Base-by-base conservation (phyloP, 306 rosid species). In the Cicer pinnatifidum region DNA sequence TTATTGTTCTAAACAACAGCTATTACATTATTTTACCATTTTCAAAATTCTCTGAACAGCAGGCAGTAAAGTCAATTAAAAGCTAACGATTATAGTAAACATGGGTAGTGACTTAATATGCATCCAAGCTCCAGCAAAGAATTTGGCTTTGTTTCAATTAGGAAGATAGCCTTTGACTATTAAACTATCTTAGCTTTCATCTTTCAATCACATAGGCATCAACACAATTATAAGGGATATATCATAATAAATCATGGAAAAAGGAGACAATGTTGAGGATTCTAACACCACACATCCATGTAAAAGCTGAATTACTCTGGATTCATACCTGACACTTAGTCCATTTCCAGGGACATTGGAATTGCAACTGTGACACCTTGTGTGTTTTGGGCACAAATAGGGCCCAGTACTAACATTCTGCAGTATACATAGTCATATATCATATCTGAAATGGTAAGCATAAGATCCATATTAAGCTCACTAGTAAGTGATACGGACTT, bases 311-410 rank as follows among this genome's bases (percentile, higher is more conserved):
- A 56, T 65, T 48, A 65, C 68, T 52, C 58, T 52, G 13, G 47
- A 65, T 48, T 40, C 58, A 37, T 85, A 95, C 99, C 99, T 91
- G 77, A 95, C 99, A 81, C 99, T 95, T 57, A 86, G 82, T 64
- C 99, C 99, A 81, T 95, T 95, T 84, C 99, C 99, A 17, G 99
- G 97, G 81, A 91, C 99, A 77, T 82, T 86, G 76, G 99, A 95
- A 46, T 85, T 90, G 78, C 99, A 95, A 83, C 99, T 95, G 84
- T 95, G 97, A 81, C 99, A 95, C 77, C 78, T 85, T 20, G 97
- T 86, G 77, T 95, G 99, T 78, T 91, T 90, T 46, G 99, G 88
- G 81, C 99, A 95, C 85, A 95, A 85, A 83, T 91, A 95, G 76
- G 97, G 97, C 35, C 99, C 99, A 51, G 89, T 80, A 74, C 91